Conservation (phyloP, 805 yeast species). For the Pichia occidentalis region DNA sequence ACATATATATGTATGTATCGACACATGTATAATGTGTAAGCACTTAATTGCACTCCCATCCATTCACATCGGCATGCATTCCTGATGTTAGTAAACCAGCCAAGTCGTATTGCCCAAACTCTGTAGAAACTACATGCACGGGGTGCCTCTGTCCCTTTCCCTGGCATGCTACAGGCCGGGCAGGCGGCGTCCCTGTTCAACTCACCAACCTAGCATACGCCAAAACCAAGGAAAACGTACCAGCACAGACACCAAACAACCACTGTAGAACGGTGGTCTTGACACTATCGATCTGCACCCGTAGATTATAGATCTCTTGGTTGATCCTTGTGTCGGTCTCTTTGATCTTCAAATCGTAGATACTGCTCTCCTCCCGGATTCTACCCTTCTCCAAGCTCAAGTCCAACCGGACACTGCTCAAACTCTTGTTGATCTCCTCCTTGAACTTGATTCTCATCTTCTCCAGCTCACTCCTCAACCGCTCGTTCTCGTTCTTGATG, state of each 20-base stretch:
- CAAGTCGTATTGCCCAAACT: no score
- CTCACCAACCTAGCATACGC: constrained; percentile 75
- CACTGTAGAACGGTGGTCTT: constrained; percentile 97
- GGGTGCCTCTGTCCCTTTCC: no score
- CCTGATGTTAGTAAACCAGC: no score
- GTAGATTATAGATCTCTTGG: constrained; percentile 91
- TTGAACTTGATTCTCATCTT: constrained; percentile 75
- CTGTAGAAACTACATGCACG: no score
- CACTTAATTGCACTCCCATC: no score
- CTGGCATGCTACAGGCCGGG: no score
- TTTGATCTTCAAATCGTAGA: constrained; percentile 87
- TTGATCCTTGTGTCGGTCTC: constrained; percentile 94
- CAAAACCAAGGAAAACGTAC: constrained; percentile 89
- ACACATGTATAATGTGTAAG: no score
- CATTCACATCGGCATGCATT: no score
- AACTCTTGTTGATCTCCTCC: constrained; percentile 86
- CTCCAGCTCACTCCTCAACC: constrained; percentile 76
- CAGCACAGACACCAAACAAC: constrained; percentile 97
- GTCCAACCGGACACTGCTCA: constrained; percentile 86
- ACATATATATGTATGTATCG: no score
- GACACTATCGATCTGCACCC: constrained; percentile 89
- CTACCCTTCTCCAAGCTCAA: constrained; percentile 91
- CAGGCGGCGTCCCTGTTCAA: no score
- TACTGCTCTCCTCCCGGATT: constrained; percentile 87
- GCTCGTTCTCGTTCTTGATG: constrained; percentile 80